Evolutionary conservation across 768 basidiomycete genomes (phyloP).

Genomic region (Antrodiella citrinella): DNA sequence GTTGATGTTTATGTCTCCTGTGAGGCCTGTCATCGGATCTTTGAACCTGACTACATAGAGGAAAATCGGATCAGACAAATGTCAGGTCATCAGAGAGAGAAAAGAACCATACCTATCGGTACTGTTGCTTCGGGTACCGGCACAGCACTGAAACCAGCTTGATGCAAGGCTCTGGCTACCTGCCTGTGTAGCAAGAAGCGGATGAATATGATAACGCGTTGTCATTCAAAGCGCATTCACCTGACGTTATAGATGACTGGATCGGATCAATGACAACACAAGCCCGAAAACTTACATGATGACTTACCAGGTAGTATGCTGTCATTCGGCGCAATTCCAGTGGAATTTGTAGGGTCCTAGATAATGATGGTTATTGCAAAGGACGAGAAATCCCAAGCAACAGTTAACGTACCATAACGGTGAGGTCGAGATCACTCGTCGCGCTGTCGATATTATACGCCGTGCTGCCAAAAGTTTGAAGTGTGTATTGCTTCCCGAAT

Average conservation of each 20-base stretch:
- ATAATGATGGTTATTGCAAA: no score
- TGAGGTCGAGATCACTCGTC: constrained; percentile 43
- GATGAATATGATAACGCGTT: no score
- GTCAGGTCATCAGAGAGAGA: background rate
- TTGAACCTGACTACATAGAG: constrained; percentile 39
- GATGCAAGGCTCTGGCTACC: constrained; percentile 23
- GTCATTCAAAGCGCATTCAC: no score
- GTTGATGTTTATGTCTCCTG: constrained; percentile 57
- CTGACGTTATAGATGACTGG: constrained; percentile 25
- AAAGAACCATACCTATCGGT: constrained; percentile 30
- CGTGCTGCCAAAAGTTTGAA: constrained; percentile 42
- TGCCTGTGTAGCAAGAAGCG: constrained; percentile 15
- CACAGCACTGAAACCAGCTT: constrained; percentile 26
- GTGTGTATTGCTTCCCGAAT: constrained; percentile 27
- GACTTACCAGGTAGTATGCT: constrained; percentile 24
- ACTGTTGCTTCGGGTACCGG: constrained; percentile 23
- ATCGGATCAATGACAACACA: background rate
- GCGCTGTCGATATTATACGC: constrained; percentile 35
- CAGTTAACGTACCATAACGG: constrained; percentile 36
- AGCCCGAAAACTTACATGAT: background rate
- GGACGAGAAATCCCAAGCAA: no score
- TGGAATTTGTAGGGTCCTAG: constrained; percentile 25
- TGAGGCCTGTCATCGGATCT: constrained; percentile 33
- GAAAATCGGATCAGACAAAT: constrained; percentile 1
- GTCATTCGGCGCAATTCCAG: constrained; percentile 23